Evolutionary conservation across 345 rosid genomes (phyloP), one percentile per base, ranked within the genome.

Genomic region (Litchi chinensis): DNA sequence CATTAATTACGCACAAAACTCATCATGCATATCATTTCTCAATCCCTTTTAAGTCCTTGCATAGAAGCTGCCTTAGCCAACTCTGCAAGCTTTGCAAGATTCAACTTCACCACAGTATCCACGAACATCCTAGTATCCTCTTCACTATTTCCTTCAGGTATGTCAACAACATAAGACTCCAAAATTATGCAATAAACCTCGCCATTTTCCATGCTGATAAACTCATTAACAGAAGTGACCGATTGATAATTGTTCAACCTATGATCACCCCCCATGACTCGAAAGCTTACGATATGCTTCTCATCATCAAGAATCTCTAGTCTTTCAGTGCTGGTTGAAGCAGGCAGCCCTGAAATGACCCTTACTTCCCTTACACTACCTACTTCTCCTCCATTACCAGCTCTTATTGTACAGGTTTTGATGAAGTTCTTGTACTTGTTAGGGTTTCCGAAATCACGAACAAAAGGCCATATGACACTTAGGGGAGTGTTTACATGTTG

Each of bases 301-400:
- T 86, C 88, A 12, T 86, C 86, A 73, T 83, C 86, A 0, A 86
- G 79, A 44, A 86, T 86, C 79, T 83, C 86, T 50, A 86, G 69
- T 37, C 48, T 46, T 16, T 76, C 78, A 4, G 32, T 76, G 63
- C 78, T 76, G 19, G 71, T 28, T 2, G 78, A 46, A 21, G 79
- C 79, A 39, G 72, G 72, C 9, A 50, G 56, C 50, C 79, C 72
- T 6, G 79, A 28, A 21, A 76, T 21, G 63, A 66, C 19, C 50
- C 9, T 37, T 21, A 76, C 50, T 28, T 76, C 79, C 52, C 70
- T 66, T n/a, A 76, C 40, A 19, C 72, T 76, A 48, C 79, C 72
- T 28, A 76, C 66, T 28, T 46, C 79, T 32, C 64, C 64, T 48
- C 72, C 72, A 3, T 12, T 63, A 5, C 70, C 72, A 3, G 11